Percentiles rank a stretch among this genome's conserved stretches.
Evolutionary conservation across 441 rosid genomes (phyloP).

Genomic region (Aleurites moluccanus): DNA sequence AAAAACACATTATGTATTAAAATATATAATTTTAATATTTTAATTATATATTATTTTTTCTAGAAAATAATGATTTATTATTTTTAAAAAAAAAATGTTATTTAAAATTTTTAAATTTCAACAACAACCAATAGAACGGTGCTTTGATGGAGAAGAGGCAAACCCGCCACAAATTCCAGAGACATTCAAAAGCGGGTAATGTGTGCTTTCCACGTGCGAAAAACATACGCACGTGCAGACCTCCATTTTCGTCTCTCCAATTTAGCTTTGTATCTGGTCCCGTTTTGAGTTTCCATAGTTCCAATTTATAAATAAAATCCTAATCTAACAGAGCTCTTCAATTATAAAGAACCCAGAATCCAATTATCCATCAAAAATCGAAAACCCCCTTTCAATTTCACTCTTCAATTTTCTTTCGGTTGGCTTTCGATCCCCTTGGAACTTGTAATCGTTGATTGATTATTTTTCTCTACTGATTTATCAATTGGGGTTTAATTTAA

Average conservation of each 20-base stretch:
- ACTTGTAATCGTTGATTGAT: background rate
- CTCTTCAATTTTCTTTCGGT: background rate
- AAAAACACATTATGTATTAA: no score
- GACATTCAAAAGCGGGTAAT: background rate
- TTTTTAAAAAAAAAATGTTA: no score
- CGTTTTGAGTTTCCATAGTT: background rate
- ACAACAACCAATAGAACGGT: no score
- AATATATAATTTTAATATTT: no score
- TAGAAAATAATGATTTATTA: no score
- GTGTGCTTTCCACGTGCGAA: background rate
- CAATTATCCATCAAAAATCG: background rate
- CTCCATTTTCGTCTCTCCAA: constrained; percentile 9
- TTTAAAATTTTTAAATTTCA: no score
- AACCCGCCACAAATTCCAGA: background rate
- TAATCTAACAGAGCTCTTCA: background rate
- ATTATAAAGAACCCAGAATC: background rate
- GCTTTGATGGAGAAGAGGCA: no score
- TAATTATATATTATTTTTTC: no score
- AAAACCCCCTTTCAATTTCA: background rate
- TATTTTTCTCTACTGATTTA: background rate
- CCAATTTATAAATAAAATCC: background rate
- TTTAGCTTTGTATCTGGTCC: background rate
- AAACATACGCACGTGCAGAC: constrained; percentile 4
- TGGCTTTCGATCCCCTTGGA: background rate
- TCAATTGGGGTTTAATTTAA: background rate